A percentile compares a stretch with the other conserved stretches of the same genome.
Conservation (phyloP, 495 filamentous ascomycete species). For the Choiromyces venosus region DNA sequence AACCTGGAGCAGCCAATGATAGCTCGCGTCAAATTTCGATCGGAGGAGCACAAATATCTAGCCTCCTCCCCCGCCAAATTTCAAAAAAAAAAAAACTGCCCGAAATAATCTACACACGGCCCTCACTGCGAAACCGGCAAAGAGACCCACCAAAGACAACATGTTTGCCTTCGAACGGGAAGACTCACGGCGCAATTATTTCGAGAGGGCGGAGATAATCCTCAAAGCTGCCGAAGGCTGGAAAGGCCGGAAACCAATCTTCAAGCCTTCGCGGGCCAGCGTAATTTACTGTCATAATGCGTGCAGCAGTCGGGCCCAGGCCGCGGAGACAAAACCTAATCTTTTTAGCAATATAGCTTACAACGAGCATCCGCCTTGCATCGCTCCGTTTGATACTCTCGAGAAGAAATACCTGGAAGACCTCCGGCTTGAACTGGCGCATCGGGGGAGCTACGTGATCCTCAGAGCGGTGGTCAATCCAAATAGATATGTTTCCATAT, state of each 20-base stretch:
- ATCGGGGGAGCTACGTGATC: constrained; percentile 22
- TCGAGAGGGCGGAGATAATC: neutral
- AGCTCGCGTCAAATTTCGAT: neutral
- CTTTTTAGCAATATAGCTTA: neutral
- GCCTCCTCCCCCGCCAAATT: neutral
- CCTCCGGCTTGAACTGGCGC: constrained; percentile 16
- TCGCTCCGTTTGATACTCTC: constrained; percentile 7
- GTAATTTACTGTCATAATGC: neutral
- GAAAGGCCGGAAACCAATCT: neutral
- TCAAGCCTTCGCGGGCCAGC: neutral
- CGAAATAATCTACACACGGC: neutral
- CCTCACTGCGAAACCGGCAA: neutral
- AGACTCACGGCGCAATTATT: neutral
- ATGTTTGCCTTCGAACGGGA: neutral
- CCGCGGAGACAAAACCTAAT: neutral
- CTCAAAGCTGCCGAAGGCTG: neutral
- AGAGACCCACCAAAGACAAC: neutral
- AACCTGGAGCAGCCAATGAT: neutral
- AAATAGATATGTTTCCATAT: constrained; percentile 13
- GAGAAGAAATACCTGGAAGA: constrained; percentile 20
- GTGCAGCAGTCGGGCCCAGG: too few relatives aligned
- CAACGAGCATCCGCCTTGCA: constrained; percentile 18
- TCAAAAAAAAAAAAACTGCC: neutral
- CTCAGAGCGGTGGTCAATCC: constrained; percentile 17
- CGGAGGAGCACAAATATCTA: neutral